A percentile compares a stretch with the other conserved stretches of the same genome.
phyloP scores from a whole-genome alignment of 2,329 filamentous ascomycete genomes.

The Neobulgaria alba region DNA sequence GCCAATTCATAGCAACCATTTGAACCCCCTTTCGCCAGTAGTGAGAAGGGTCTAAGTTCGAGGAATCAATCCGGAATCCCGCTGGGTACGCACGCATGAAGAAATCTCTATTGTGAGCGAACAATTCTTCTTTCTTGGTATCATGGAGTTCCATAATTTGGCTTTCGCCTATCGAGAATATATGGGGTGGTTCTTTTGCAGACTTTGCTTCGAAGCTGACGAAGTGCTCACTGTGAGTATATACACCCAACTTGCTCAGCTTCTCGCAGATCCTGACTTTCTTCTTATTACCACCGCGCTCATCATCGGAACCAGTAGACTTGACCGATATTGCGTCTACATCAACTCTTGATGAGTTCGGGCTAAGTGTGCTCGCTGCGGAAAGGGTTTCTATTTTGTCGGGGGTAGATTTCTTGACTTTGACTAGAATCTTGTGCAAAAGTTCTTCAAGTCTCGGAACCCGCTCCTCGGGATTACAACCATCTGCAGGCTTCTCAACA shows the following conservation, averaged over 20 bases:
- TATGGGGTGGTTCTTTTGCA: constrained; percentile 50
- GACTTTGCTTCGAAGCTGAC: constrained; percentile 58
- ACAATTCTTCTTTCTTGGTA: constrained; percentile 48
- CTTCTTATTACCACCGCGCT: constrained; percentile 23
- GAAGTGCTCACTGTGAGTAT: constrained; percentile 81
- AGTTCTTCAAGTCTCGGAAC: constrained; percentile 66
- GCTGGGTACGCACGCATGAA: constrained; percentile 87
- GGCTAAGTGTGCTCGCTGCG: constrained; percentile 14
- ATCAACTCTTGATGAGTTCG: constrained; percentile 12
- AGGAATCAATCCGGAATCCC: constrained; percentile 71
- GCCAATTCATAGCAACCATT: constrained; percentile 90
- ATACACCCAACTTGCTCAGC: constrained; percentile 69
- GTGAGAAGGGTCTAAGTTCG: constrained; percentile 74
- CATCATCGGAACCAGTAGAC: constrained; percentile 24
- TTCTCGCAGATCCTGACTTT: constrained; percentile 54
- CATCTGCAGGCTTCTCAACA: constrained; percentile 47
- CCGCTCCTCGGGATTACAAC: constrained; percentile 37
- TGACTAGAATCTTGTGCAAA: constrained; percentile 72
- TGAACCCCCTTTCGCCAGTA: constrained; percentile 89
- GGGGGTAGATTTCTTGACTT: constrained; percentile 53
- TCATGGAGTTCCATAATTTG: constrained; percentile 55
- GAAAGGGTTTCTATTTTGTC: constrained; percentile 14
- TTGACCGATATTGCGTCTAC: constrained; percentile 19
- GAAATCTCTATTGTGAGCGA: constrained; percentile 72
- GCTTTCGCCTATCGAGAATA: constrained; percentile 60